Evolutionary conservation across 257 asterid species (phyloP), one percentile per base, ranked within the genome.

Genomic region (Solanum piurae): DNA sequence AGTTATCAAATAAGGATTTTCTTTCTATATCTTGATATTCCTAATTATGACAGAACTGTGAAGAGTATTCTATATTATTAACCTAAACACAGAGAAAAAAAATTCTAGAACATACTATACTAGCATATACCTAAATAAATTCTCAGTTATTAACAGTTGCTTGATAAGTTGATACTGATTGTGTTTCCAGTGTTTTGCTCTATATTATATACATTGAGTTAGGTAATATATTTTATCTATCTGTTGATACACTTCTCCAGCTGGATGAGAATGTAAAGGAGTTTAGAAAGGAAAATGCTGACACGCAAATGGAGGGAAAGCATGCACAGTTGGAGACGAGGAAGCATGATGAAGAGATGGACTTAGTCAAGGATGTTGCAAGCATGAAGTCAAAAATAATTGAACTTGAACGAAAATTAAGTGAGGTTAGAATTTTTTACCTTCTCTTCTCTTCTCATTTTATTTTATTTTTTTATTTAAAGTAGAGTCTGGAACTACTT

Each of bases 381-480:
- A 84, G 20, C 86, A 88, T 89, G 92, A 89, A 76, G 90, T 86
- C 84, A 44, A 87, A 89, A 91, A 86, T 87, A 83, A 88, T 27
- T 71, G 87, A 46, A 38, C 91, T 92, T 25, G 92, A 92, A 66
- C 83, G 27, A 86, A 91, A 90, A 87, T 84, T 92, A 86, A 87
- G 83, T n/a, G 90, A 91, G 94, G 94, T 92, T 31, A 85, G 89
- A 40, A 2, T 20, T 87, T 44, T 71, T 62, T 58, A 66, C 20
- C 74, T 69, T 46, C 29, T 86, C 42, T 83, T 27, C 58, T 27
- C n/a, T 55, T 55, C n/a, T 55, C 10, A 55, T 55, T 55, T 52
- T 52, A 68, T 64, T 64, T 13, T 55, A 9, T 21, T 9, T 12
- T 83, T 36, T 73, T 18, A 33, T 73, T 74, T 18, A 5, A 36